A percentile compares a stretch with the other conserved stretches of the same genome.
Conservation (phyloP, 2,329 filamentous ascomycete species). For the Aspergillus jensenii region DNA sequence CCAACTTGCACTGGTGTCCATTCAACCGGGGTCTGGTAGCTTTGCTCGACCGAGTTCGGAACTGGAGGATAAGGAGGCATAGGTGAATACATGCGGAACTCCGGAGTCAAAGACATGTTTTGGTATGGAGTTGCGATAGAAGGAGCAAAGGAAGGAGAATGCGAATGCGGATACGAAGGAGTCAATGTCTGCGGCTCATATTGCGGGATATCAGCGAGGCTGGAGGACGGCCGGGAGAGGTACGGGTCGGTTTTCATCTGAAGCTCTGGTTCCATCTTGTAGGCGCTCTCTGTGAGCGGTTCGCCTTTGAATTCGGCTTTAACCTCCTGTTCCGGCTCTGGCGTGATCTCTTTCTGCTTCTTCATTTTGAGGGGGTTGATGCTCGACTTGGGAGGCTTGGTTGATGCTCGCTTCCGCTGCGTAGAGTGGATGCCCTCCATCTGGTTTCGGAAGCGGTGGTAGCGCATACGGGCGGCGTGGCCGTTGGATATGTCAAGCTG, state of each 20-base stretch:
- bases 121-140: constrained; percentile 13
- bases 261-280: too few relatives aligned
- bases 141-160: constrained; percentile 9
- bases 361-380: constrained; percentile 12
- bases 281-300: neutral
- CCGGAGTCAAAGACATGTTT: neutral
- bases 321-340: constrained; percentile 11
- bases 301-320: constrained; percentile 16
- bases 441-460: constrained; percentile 53
- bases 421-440: constrained; percentile 47
- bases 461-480: constrained; percentile 59
- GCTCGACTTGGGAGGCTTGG: constrained; percentile 20
- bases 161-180: neutral
- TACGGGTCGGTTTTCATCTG: constrained; percentile 27
- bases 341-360: constrained; percentile 10
- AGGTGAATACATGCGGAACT: constrained; percentile 18
- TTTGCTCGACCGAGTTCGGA: neutral
- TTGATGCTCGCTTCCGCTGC: constrained; percentile 27
- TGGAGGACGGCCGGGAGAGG: constrained; percentile 1
- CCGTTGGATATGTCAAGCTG: constrained; percentile 55
- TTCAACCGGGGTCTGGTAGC: constrained; percentile 1
- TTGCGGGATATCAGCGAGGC: constrained; percentile 15
- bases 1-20: constrained; percentile 29
- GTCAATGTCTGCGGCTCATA: constrained; percentile 4
- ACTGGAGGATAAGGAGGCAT: neutral